Base-by-base conservation (phyloP, 2,329 filamentous ascomycete genomes). In the Macrophomina phaseolina region DNA sequence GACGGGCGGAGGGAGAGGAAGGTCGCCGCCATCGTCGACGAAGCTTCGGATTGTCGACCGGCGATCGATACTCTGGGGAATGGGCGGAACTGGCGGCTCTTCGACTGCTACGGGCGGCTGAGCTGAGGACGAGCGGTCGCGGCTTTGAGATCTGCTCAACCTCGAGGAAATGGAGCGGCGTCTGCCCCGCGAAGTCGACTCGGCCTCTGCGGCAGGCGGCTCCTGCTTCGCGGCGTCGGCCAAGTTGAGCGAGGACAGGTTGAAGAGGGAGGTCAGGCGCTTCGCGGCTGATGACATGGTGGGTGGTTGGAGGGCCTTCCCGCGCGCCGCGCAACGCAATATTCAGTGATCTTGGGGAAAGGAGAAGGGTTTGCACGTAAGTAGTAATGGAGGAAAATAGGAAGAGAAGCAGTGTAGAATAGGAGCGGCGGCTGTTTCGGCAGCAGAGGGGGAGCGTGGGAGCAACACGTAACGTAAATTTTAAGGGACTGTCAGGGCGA, bases 221-320 rank as follows among this genome's bases (percentile, higher is more conserved):
- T 58, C 52, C 34, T 64, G 34, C 62, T 64, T 64, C 16, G 28
- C 62, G 7, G 49, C 48, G 23, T 66, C 64, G 32, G 64, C 36
- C 30, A 66, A 56, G 30, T 66, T 66, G 45, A 53, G 16, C 23
- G 55, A 61, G 64, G 64, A 62, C 32, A 66, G 48, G 48, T 18
- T 55, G 64, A 66, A 66, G 46, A 66, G 46, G 18, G 64, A 66
- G 64, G 64, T 66, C n/a, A 66, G 55, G 64, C 64, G 64, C 48
- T 66, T 66, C 28, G 64, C 55, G 23, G 48, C 18, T 18, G 64
- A 66, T 28, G 64, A 66, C 55, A 61, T 61, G 38, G 38, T 65
- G 64, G 14, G 51, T 65, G 18, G 46, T 38, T 9, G 8, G 36
- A 52, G 62, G 62, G 42, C 38, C 51, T 65, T 30, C 38, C 48